Evolutionary conservation across 179 eudicot species (phyloP), one percentile per base, ranked within the genome.

Genomic region (Spinacia oleracea): DNA sequence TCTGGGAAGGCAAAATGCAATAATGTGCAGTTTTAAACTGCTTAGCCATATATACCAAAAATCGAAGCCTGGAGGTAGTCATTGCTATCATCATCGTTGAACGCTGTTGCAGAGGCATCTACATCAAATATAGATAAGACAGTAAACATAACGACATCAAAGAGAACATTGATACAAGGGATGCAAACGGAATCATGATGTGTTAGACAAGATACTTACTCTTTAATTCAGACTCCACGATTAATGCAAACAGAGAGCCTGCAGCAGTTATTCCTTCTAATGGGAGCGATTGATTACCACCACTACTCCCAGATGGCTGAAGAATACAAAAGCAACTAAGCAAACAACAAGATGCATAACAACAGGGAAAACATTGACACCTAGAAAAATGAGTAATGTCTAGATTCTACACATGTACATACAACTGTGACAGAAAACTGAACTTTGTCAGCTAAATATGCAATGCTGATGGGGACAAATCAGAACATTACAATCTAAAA

Each of bases 161-260:
- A 76, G 46, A 68, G 71, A 11, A 66, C 65, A 42, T 10, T 29
- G 23, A 20, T 29, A 70, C 48, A 70, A 40, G 62, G 45, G 73
- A 70, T 48, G 34, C 35, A 81, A 6, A 29, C 68, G 62, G 23
- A 59, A 65, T 60, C 29, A 68, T 32, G 43, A 58, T 34, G 1
- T 34, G 43, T 42, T 72, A 42, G 70, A 60, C 79, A 32, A 50
- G 50, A 77, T 50, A 73, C 43, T 78, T 87, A 96, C 99, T 94
- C 81, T 89, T 96, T 72, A 96, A 69, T 81, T 96, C 99, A 84
- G 91, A 90, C 81, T 96, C 97, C 70, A 92, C 94, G 77, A 96
- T 92, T 80, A 91, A 82, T 20, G 88, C 78, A 83, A 94, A 96
- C 59, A 96, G 86, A 89, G 83, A 84, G 78, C 94, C 94, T 15